Evolutionary conservation across 1,284 basidiomycete species (phyloP).

Genomic region (Ustilago loliicola): DNA sequence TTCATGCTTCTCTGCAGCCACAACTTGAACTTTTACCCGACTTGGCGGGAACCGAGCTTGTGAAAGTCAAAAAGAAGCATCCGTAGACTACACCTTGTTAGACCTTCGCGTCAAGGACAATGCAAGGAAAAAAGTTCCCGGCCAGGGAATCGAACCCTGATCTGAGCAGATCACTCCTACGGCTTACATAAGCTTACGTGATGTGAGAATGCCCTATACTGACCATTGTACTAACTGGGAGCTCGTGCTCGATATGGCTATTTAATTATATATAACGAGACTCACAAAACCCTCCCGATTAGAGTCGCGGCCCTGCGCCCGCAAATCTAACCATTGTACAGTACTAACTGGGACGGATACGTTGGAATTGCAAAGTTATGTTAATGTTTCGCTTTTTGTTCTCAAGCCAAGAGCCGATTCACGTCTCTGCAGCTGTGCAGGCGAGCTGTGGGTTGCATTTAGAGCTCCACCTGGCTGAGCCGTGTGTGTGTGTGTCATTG

Average conservation of each 20-base stretch:
- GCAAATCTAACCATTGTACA: no score
- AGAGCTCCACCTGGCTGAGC: slow-evolving; percentile 17
- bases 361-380: no score
- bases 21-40: not conserved
- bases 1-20: not conserved
- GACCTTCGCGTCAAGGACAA: no score
- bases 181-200: not conserved
- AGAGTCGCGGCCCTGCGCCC: no score
- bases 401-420: no score
- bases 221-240: slow-evolving; percentile 8
- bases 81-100: no score
- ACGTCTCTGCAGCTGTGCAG: not conserved
- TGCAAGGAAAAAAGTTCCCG: slow-evolving; percentile 30
- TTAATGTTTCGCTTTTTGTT: no score
- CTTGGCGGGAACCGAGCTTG: slow-evolving; percentile 5
- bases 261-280: no score
- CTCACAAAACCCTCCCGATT: no score
- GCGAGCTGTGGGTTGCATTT: slow-evolving; percentile 1
- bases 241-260: no score
- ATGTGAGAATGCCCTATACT: slow-evolving; percentile 1
- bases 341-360: slow-evolving; percentile 2
- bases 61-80: not conserved
- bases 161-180: slow-evolving; percentile 29
- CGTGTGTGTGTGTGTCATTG: slow-evolving; percentile 6
- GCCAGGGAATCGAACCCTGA: slow-evolving; percentile 59